Percentiles rank a stretch among this genome's conserved stretches.
phyloP scores from a whole-genome alignment of 2,329 filamentous ascomycete species.

The Calonectria pseudoreteaudii region DNA sequence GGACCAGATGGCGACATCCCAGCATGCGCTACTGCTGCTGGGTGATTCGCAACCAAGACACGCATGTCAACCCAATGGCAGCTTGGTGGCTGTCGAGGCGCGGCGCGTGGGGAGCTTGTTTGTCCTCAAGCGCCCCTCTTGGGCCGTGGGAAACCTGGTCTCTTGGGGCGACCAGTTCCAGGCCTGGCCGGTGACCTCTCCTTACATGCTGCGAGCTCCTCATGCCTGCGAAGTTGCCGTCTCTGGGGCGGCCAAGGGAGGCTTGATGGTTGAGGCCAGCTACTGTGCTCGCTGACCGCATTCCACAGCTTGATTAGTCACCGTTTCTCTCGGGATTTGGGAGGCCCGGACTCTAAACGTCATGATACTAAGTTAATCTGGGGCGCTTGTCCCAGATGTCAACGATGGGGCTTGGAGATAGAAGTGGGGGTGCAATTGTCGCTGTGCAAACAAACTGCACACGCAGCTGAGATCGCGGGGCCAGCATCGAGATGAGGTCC shows the following conservation, averaged over 20 bases:
- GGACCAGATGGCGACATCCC: conserved; percentile 5
- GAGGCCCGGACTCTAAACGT: background rate
- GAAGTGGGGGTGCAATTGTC: background rate
- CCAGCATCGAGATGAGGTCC: background rate
- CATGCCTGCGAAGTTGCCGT: background rate
- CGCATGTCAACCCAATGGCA: background rate
- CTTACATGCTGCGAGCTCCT: background rate
- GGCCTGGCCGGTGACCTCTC: background rate
- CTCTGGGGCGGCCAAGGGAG: background rate
- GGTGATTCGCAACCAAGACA: background rate
- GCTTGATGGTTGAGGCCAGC: background rate
- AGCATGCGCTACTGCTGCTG: conserved; percentile 1
- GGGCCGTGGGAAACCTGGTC: conserved; percentile 1
- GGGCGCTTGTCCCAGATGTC: background rate
- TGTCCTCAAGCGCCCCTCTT: background rate
- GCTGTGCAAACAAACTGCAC: conserved; percentile 1
- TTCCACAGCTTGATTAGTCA: background rate
- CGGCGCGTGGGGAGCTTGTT: background rate
- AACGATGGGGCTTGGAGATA: background rate
- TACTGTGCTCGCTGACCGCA: background rate
- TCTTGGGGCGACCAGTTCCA: conserved; percentile 4
- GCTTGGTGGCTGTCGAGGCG: background rate
- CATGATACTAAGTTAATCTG: background rate
- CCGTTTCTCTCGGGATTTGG: no score
- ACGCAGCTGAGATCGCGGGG: conserved; percentile 3